Evolutionary conservation across 2,329 filamentous ascomycete species (phyloP), one percentile per base, ranked within the genome.

Genomic region (Cercospora janseana): DNA sequence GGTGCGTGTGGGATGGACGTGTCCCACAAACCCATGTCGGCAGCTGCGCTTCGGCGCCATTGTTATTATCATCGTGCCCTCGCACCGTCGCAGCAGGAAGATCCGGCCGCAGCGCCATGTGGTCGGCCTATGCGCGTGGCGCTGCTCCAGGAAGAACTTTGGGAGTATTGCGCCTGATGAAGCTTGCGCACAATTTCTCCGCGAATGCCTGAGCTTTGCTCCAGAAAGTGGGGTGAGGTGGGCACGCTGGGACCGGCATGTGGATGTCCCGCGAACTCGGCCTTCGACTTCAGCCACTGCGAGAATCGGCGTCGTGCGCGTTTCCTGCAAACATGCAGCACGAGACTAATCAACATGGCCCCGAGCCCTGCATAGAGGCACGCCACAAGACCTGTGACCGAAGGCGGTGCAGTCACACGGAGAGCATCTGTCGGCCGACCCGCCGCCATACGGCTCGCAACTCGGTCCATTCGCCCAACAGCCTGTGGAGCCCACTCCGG

Each of bases 161-260:
- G 44, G 21, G 32, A 28, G n/a, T n/a, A n/a, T 38, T 47, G 23
- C 44, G 40, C 32, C 20, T 47, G 44, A 28, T 47, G 44, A 38
- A 40, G 44, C 21, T 18, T 21, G 44, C 32, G 21, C n/a, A 8
- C 31, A 47, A 47, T 47, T 47, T 47, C 44, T 47, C 44, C 44
- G 44, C 44, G 44, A 47, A 47, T 47, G 32, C 35, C 15, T 13
- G 43, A 34, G 44, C 32, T 28, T 10, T 18, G 8, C 4, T 5
- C 20, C 20, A 40, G 20, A 40, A 40, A 40, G 35, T 40, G 35
- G 31, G 31, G 24, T 29, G 15, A 41, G 37, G 37, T 41, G 37
- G 37, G 37, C 21, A 7, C 16, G 6, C 32, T 29, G 43, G 43
- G 43, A 31, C 35, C 43, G 43, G 29, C 43, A 37, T 46, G 43